These are phyloP conservation scores for Plectosphaerella plurivora DNA, from an alignment of 2,329 filamentous ascomycete genomes.

Conservation along the genomic window DNA sequence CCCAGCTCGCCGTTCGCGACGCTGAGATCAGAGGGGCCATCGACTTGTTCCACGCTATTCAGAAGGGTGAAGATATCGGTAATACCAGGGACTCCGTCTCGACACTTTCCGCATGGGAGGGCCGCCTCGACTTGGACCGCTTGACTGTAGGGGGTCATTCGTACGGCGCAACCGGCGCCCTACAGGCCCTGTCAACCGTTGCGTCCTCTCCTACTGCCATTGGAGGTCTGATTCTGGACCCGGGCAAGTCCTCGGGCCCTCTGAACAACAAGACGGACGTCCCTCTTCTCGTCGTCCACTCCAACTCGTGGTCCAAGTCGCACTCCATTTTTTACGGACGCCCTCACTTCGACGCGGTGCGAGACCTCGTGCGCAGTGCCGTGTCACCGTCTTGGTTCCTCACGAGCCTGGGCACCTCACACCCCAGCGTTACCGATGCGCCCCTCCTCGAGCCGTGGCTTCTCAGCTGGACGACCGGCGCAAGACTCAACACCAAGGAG, in stretches of 20 bases:
- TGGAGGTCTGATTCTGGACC: conserved; percentile 59
- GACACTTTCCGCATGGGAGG: conserved; percentile 43
- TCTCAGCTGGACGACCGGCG: conserved; percentile 57
- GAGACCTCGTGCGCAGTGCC: conserved; percentile 44
- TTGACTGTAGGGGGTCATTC: conserved; percentile 60
- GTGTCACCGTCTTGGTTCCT: conserved; percentile 48
- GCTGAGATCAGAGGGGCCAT: conserved; percentile 44
- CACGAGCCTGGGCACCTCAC: conserved; percentile 49
- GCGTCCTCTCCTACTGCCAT: conserved; percentile 44
- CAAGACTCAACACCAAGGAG: conserved; percentile 50
- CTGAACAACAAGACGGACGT: conserved; percentile 56
- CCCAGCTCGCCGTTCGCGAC: conserved; percentile 45
- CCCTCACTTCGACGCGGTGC: conserved; percentile 61
- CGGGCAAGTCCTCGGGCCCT: conserved; percentile 59
- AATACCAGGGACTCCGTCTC: conserved; percentile 45
- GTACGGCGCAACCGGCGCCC: conserved; percentile 60
- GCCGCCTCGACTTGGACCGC: conserved; percentile 47
- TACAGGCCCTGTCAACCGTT: conserved; percentile 47
- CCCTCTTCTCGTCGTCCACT: conserved; percentile 58
- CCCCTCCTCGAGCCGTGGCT: conserved; percentile 59
- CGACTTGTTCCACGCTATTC: conserved; percentile 32
- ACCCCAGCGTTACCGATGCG: conserved; percentile 63
- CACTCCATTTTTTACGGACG: conserved; percentile 55
- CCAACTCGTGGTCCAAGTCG: conserved; percentile 58
- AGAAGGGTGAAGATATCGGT: conserved; percentile 30